Conservation (phyloP, 352 stramenopile species). For the Globisporangium paddicum region DNA sequence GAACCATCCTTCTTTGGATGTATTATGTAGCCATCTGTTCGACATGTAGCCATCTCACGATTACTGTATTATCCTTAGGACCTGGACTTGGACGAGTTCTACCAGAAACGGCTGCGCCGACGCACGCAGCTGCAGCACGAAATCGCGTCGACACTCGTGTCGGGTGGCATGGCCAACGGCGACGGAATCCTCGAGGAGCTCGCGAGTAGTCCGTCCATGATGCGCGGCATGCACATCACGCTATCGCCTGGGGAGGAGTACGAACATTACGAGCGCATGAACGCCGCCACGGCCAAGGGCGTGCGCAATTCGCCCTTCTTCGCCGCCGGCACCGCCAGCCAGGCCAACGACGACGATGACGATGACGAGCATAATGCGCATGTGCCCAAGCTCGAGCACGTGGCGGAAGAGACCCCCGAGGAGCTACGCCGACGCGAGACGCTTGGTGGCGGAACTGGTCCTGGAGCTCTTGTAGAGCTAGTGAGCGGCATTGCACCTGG, state of each 20-base stretch:
- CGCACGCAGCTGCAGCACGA: conserved; percentile 50
- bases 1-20: no score
- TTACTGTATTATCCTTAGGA: conserved; percentile 21
- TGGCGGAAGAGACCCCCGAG: conserved; percentile 8
- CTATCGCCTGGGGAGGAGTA: conserved; percentile 67
- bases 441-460: no score
- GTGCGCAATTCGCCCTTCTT: conserved; percentile 8
- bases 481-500: no score
- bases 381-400: conserved; percentile 8
- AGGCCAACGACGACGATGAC: conserved; percentile 24
- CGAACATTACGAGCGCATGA: conserved; percentile 64
- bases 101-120: conserved; percentile 41
- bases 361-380: conserved; percentile 5
- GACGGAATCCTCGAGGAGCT: conserved; percentile 22
- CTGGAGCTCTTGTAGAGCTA: background rate
- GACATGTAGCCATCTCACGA: background rate
- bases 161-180: conserved; percentile 19
- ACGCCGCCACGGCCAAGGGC: conserved; percentile 25
- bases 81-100: conserved; percentile 55
- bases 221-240: conserved; percentile 51
- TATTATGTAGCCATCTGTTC: no score
- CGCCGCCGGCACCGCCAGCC: conserved; percentile 13
- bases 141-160: conserved; percentile 37
- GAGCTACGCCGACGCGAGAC: conserved; percentile 4
- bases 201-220: conserved; percentile 29